Evolutionary conservation across 108 stramenopile genomes (phyloP).

Genomic region (Schizochytrium sp.): DNA sequence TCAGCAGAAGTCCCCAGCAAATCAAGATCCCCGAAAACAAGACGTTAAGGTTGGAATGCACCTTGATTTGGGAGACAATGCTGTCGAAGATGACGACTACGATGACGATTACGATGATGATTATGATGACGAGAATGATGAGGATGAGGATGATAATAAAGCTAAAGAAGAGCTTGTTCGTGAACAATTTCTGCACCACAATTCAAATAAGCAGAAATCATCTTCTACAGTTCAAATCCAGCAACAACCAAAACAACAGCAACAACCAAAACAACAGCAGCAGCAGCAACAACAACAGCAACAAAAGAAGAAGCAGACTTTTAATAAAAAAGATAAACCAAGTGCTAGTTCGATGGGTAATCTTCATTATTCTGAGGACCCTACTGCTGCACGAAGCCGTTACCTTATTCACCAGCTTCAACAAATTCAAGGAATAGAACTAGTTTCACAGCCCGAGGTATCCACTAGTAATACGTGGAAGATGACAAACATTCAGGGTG

Average conservation of each 20-base stretch:
- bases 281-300: no score
- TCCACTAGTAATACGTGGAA: neutral
- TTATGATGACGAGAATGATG: neutral
- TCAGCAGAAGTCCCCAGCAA: no score
- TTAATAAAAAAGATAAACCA: neutral
- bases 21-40: no score
- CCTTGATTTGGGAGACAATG: no score
- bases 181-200: neutral
- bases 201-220: neutral
- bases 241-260: no score
- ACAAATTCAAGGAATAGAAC: neutral
- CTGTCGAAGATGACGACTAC: slow-evolving; percentile 7
- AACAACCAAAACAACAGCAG: no score
- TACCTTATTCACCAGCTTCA: neutral
- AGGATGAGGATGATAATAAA: neutral
- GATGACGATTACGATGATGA: neutral
- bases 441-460: neutral
- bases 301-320: no score
- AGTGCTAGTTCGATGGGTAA: neutral
- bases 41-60: no score
- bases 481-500: neutral
- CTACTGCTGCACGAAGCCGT: neutral
- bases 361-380: neutral
- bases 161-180: neutral
- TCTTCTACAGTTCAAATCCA: neutral